These are phyloP conservation scores for Bimuria novae-zelandiae DNA, from an alignment of 2,329 filamentous ascomycete species.

Conservation along the genomic window DNA sequence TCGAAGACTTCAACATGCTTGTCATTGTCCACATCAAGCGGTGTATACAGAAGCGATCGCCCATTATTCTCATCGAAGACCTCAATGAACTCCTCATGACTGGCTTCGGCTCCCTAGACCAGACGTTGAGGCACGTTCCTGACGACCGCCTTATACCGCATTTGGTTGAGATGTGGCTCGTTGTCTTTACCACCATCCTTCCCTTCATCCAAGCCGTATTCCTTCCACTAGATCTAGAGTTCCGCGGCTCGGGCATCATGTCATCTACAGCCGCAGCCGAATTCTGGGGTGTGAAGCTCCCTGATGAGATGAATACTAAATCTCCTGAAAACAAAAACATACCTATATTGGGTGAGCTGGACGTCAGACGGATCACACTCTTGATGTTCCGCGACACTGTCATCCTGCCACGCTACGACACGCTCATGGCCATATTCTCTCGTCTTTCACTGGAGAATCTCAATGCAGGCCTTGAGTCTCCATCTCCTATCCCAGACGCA, in stretches of 20 bases:
- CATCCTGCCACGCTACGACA: slow-evolving; percentile 86
- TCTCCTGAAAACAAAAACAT: slow-evolving; percentile 49
- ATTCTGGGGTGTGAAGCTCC: slow-evolving; percentile 78
- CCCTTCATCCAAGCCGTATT: slow-evolving; percentile 97
- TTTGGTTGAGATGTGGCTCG: slow-evolving; percentile 91
- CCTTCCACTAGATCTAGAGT: slow-evolving; percentile 88
- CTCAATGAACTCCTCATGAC: slow-evolving; percentile 74
- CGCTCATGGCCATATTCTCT: slow-evolving; percentile 86
- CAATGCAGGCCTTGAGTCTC: slow-evolving; percentile 50
- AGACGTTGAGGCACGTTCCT: slow-evolving; percentile 75
- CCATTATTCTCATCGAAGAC: slow-evolving; percentile 74
- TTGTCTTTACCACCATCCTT: slow-evolving; percentile 86
- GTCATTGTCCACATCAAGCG: slow-evolving; percentile 79
- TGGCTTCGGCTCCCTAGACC: slow-evolving; percentile 84
- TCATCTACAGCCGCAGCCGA: slow-evolving; percentile 78
- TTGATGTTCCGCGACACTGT: slow-evolving; percentile 87
- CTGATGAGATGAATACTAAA: slow-evolving; percentile 53
- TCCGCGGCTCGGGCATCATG: slow-evolving; percentile 85
- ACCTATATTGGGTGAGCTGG: slow-evolving; percentile 63
- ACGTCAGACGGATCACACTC: slow-evolving; percentile 87
- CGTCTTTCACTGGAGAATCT: slow-evolving; percentile 82
- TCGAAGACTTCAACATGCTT: slow-evolving; percentile 82
- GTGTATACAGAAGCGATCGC: slow-evolving; percentile 74
- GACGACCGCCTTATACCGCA: slow-evolving; percentile 90
- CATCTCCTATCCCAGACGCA: slow-evolving; percentile 30